Percentiles rank a stretch among this genome's conserved stretches.
Conservation (phyloP, 768 basidiomycete species). For the Mycena crocata region DNA sequence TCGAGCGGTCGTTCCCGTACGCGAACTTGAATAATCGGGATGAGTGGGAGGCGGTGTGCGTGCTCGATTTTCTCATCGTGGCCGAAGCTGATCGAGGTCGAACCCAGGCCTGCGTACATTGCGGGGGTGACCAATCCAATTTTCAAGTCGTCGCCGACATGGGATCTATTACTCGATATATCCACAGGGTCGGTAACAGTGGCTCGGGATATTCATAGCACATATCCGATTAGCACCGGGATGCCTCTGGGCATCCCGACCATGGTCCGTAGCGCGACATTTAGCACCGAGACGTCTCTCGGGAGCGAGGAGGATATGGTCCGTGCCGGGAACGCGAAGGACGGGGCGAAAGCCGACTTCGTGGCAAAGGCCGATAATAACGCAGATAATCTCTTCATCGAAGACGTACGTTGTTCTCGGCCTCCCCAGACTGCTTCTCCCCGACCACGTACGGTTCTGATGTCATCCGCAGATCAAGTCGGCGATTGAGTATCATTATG, state of each 20-base stretch:
- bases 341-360: constrained; percentile 68
- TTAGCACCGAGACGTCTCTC: constrained; percentile 72
- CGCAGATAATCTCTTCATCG: constrained; percentile 89
- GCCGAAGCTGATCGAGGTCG: constrained; percentile 10
- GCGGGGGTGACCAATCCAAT: constrained; percentile 98
- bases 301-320: constrained; percentile 79
- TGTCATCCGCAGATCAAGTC: constrained; percentile 71
- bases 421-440: background rate
- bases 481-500: constrained; percentile 92
- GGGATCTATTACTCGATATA: constrained; percentile 96
- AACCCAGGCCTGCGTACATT: constrained; percentile 85
- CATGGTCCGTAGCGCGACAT: constrained; percentile 66
- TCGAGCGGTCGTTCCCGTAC: constrained; percentile 94
- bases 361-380: constrained; percentile 68
- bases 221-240: constrained; percentile 59
- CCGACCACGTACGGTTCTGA: constrained; percentile 2
- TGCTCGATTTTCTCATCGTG: constrained; percentile 29
- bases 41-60: constrained; percentile 91
- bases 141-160: constrained; percentile 86
- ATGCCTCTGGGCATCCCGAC: constrained; percentile 56
- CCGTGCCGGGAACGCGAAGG: constrained; percentile 61
- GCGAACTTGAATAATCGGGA: constrained; percentile 90
- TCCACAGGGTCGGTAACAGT: constrained; percentile 88
- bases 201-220: constrained; percentile 82
- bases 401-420: constrained; percentile 79